These are phyloP conservation scores for Schwanniomyces pseudopolymorphus DNA, from an alignment of 805 yeast species.

Conservation along the genomic window DNA sequence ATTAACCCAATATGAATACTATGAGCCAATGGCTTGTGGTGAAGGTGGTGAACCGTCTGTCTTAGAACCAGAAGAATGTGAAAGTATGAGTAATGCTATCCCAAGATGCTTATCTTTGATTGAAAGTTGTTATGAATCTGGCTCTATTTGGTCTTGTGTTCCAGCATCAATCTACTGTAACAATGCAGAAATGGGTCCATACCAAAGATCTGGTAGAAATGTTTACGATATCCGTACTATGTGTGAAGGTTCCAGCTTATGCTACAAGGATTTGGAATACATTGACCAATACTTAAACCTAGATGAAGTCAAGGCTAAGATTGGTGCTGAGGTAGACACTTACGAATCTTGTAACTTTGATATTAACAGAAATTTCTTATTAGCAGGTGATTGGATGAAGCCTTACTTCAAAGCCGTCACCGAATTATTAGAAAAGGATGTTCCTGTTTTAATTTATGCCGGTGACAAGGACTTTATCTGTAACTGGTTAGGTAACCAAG, in stretches of 20 bases:
- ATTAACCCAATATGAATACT: constrained; percentile 70
- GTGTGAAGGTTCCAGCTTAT: constrained; percentile 68
- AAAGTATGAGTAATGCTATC: constrained; percentile 56
- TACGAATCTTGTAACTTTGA: constrained; percentile 77
- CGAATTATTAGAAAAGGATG: constrained; percentile 60
- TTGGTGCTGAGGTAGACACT: constrained; percentile 86
- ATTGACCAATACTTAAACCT: constrained; percentile 77
- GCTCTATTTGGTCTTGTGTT: constrained; percentile 79
- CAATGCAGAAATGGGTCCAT: constrained; percentile 77
- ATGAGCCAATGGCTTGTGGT: constrained; percentile 95
- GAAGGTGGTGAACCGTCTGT: constrained; percentile 80
- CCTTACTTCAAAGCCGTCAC: constrained; percentile 66
- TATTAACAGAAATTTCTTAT: constrained; percentile 74
- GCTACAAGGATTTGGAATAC: constrained; percentile 77
- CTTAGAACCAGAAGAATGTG: constrained; percentile 67
- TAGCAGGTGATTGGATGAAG: constrained; percentile 90
- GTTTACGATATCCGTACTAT: constrained; percentile 83
- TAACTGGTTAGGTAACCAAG: constrained; percentile 89
- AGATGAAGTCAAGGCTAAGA: constrained; percentile 71
- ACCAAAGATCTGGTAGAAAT: constrained; percentile 81
- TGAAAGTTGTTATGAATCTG: constrained; percentile 72
- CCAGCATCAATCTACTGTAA: constrained; percentile 92
- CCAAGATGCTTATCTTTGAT: constrained; percentile 78
- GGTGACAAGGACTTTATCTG: constrained; percentile 93
- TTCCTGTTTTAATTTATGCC: constrained; percentile 88